A percentile compares a stretch with the other conserved stretches of the same genome.
Conservation (phyloP, 345 rosid species). For the Eucalyptus urophylla region DNA sequence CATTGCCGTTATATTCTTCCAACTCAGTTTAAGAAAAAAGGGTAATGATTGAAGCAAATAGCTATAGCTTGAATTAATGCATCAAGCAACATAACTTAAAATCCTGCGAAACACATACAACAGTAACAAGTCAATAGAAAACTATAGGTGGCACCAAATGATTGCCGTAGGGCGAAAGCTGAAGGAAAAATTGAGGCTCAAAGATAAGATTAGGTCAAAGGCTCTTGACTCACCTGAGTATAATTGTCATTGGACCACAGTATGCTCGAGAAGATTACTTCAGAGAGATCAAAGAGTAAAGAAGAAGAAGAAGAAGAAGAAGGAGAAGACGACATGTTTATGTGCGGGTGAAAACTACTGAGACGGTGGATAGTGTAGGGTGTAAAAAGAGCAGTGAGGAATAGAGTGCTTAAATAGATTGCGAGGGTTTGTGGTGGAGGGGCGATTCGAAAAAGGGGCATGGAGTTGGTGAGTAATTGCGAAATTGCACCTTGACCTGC, state of each 20-base stretch:
- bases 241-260: neutral
- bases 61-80: neutral
- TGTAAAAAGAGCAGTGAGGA: neutral
- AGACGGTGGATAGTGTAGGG: neutral
- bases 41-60: neutral
- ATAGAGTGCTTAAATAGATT: slow-evolving; percentile 38
- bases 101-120: neutral
- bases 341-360: neutral
- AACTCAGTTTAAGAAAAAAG: neutral
- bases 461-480: slow-evolving; percentile 23
- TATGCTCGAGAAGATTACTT: neutral
- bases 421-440: neutral
- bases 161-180: neutral
- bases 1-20: neutral
- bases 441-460: neutral
- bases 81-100: neutral
- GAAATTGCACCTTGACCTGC: slow-evolving; percentile 25
- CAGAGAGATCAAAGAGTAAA: neutral
- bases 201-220: neutral
- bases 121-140: neutral
- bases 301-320: neutral
- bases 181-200: neutral
- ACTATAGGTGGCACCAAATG: neutral
- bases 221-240: neutral
- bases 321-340: neutral